phyloP scores from a whole-genome alignment of 2,329 filamentous ascomycete genomes.

The Scleromitrula shiraiana region DNA sequence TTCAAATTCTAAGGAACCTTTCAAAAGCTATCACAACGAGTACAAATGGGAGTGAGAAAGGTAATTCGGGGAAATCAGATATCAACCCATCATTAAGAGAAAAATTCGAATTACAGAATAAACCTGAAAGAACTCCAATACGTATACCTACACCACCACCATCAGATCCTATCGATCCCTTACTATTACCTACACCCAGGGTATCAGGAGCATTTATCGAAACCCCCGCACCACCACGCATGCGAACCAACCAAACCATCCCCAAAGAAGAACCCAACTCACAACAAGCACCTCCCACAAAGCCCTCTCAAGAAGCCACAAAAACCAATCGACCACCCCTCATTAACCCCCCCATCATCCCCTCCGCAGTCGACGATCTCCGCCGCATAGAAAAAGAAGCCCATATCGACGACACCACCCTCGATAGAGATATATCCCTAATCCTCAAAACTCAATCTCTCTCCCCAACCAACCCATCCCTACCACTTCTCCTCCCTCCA shows the following conservation, averaged over 20 bases:
- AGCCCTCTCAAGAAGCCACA: not conserved
- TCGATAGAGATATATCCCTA: conserved; percentile 11
- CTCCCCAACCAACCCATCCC: not conserved
- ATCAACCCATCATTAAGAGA: conserved; percentile 17
- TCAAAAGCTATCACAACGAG: conserved; percentile 4
- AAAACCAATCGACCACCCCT: conserved; percentile 7
- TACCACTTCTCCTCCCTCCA: conserved; percentile 3
- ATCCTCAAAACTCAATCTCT: not conserved
- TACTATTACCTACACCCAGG: conserved; percentile 24
- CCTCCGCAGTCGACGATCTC: conserved; percentile 24
- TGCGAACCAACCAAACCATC: not conserved
- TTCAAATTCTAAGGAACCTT: conserved; percentile 7
- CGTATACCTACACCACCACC: conserved; percentile 15
- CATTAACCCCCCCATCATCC: conserved; percentile 20
- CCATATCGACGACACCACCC: conserved; percentile 26
- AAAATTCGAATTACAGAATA: conserved; percentile 24
- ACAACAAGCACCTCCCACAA: not conserved
- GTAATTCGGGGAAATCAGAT: conserved; percentile 18
- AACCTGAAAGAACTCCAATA: conserved; percentile 19
- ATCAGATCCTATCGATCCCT: conserved; percentile 13
- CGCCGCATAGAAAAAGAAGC: conserved; percentile 22
- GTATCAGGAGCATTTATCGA: conserved; percentile 28
- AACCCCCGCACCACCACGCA: conserved; percentile 27
- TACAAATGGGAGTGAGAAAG: conserved; percentile 6
- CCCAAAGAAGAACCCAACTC: not conserved